A percentile compares a stretch with the other conserved stretches of the same genome.
Evolutionary conservation across 2,329 filamentous ascomycete species (phyloP).

Genomic region (Verticillium klebahnii): DNA sequence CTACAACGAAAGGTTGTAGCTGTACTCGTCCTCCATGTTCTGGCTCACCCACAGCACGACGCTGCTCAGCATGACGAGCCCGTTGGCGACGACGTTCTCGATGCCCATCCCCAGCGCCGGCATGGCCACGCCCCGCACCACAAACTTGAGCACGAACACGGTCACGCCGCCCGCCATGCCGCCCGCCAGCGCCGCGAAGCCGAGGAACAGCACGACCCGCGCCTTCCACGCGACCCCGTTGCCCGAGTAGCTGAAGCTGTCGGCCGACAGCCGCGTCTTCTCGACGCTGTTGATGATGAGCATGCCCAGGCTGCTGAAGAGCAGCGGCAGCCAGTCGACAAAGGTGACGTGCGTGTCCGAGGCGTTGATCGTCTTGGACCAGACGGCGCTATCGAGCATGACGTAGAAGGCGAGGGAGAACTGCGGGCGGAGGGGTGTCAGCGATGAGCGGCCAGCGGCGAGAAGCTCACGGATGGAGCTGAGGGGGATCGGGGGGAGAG

Average conservation of each 20-base stretch:
- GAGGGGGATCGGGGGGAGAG: neutral
- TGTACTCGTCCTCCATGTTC: constrained; percentile 70
- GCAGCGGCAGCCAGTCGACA: constrained; percentile 65
- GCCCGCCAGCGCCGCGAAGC: constrained; percentile 60
- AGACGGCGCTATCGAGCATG: constrained; percentile 63
- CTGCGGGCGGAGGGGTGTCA: constrained; percentile 27
- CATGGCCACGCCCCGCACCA: constrained; percentile 53
- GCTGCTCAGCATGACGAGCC: constrained; percentile 56
- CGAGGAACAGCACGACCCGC: constrained; percentile 61
- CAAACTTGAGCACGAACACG: constrained; percentile 62
- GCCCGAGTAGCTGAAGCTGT: constrained; percentile 59
- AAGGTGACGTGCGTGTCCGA: constrained; percentile 61
- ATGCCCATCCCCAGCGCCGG: constrained; percentile 62
- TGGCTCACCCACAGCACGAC: constrained; percentile 65
- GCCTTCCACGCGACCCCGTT: constrained; percentile 65
- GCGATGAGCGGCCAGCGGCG: neutral
- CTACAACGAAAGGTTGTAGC: constrained; percentile 61
- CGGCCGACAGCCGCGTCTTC: constrained; percentile 59
- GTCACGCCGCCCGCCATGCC: constrained; percentile 67
- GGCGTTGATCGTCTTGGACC: constrained; percentile 57
- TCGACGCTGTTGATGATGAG: constrained; percentile 68
- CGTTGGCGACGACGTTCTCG: constrained; percentile 63
- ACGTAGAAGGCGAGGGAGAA: constrained; percentile 66
- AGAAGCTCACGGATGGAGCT: too few species aligned
- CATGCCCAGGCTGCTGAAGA: constrained; percentile 64